Evolutionary conservation across 371 early-diverging fungal genomes (phyloP).

Genomic region (Agmasoma carcini): DNA sequence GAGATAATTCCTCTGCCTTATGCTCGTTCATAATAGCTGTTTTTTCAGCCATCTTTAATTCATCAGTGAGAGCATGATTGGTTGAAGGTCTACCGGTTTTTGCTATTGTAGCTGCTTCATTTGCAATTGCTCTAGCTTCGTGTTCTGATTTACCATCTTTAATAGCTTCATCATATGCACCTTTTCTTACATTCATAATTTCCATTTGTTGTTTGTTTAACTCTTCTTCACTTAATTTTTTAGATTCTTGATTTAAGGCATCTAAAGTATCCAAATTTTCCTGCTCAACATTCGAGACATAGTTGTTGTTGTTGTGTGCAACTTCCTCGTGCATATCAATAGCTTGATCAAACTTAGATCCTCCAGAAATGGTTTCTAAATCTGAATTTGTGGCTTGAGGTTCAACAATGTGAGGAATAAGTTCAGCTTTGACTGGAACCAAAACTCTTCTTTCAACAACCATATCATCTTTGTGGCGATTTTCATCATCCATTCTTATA

Average conservation of each 20-base stretch:
- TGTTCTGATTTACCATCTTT: not conserved
- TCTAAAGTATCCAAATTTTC: not conserved
- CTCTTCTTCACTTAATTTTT: not conserved
- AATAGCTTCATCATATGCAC: slow-evolving; percentile 4
- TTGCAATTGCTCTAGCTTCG: slow-evolving; percentile 11
- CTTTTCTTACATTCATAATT: not conserved
- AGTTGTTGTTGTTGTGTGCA: not conserved
- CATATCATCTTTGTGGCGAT: not conserved
- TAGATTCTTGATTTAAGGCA: not conserved
- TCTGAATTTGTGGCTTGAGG: not conserved
- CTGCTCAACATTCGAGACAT: not conserved
- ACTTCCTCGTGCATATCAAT: not conserved
- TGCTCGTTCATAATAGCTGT: too few relatives aligned
- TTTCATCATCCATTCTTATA: not conserved
- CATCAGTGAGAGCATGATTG: too few relatives aligned
- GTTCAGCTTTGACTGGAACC: not conserved
- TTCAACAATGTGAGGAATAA: not conserved
- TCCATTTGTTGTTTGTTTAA: not conserved
- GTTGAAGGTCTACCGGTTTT: too few relatives aligned
- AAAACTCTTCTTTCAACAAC: not conserved
- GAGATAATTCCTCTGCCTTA: too few relatives aligned
- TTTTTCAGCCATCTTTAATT: too few relatives aligned
- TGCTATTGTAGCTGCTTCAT: not conserved
- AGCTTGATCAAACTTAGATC: not conserved
- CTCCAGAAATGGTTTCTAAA: not conserved